Conservation (phyloP, 495 filamentous ascomycete species). For the Podospora pseudopauciseta region DNA sequence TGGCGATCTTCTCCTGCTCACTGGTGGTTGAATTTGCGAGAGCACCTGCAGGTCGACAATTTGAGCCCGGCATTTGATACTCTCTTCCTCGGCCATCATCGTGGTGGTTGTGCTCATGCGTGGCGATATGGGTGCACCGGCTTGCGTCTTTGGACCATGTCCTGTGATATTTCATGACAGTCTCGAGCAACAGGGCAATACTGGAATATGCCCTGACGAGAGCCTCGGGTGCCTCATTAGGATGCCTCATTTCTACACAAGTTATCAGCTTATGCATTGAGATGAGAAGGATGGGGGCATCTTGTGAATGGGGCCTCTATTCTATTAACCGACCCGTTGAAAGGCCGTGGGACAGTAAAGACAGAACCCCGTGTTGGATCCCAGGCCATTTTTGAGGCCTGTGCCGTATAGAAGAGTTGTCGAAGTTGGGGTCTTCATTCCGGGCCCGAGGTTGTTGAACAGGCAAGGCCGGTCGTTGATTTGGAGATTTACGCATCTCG, state of each 20-base stretch:
- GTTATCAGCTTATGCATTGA: slow-evolving; percentile 1
- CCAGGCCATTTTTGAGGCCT: neutral
- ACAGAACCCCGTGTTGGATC: neutral
- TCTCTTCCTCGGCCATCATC: neutral
- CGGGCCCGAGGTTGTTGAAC: neutral
- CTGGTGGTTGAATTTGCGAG: neutral
- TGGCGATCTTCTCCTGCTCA: neutral
- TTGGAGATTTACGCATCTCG: neutral
- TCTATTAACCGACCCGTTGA: slow-evolving; percentile 6
- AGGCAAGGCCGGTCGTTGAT: neutral
- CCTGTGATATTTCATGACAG: neutral
- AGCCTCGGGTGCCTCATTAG: neutral
- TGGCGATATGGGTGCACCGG: neutral
- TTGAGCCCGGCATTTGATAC: slow-evolving; percentile 8
- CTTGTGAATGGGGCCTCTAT: slow-evolving; percentile 2
- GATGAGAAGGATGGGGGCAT: neutral
- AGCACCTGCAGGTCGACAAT: slow-evolving; percentile 2
- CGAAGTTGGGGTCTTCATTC: slow-evolving; percentile 1
- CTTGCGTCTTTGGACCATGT: neutral
- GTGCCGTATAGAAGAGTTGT: neutral
- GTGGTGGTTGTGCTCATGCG: neutral
- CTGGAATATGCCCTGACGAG: neutral
- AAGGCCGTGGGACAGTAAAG: slow-evolving; percentile 6
- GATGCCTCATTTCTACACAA: slow-evolving; percentile 8
- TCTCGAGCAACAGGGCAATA: neutral